Percentiles rank a stretch among this genome's conserved stretches.
Evolutionary conservation across 2,329 filamentous ascomycete genomes (phyloP).

Genomic region (Fusarium sp.): DNA sequence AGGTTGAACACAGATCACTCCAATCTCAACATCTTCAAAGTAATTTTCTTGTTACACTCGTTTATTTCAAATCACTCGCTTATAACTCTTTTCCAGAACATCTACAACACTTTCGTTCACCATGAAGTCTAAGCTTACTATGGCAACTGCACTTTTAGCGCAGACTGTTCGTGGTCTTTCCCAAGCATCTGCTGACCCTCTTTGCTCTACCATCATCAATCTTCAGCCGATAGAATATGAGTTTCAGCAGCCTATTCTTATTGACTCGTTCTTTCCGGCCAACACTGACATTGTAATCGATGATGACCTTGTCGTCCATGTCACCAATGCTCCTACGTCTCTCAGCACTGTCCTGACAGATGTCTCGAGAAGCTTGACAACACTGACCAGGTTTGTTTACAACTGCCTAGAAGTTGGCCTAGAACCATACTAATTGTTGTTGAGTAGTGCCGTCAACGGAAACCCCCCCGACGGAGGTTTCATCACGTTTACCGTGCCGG

Average conservation of each 20-base stretch:
- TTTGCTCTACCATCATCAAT: not conserved
- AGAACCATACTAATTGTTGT: not conserved
- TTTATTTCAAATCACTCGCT: not conserved
- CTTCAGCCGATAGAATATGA: not conserved
- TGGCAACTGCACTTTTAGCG: not conserved
- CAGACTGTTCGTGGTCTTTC: not conserved
- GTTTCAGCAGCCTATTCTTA: not conserved
- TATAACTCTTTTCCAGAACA: not conserved
- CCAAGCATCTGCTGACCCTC: not conserved
- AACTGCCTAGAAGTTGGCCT: accelerated
- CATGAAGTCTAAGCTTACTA: not conserved
- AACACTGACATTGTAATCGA: not conserved
- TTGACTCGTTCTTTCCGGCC: not conserved
- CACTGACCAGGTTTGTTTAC: not conserved
- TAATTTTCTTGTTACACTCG: not conserved
- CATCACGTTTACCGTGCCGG: not conserved
- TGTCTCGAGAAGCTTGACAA: not conserved
- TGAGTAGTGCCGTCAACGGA: not conserved
- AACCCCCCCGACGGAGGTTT: not conserved
- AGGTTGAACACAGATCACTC: not conserved
- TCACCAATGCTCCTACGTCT: not conserved
- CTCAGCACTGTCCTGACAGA: not conserved
- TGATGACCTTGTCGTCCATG: not conserved
- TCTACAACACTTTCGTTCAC: not conserved
- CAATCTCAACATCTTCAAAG: not conserved